Conservation (phyloP, 257 asterid species). For the Handroanthus guayacan region DNA sequence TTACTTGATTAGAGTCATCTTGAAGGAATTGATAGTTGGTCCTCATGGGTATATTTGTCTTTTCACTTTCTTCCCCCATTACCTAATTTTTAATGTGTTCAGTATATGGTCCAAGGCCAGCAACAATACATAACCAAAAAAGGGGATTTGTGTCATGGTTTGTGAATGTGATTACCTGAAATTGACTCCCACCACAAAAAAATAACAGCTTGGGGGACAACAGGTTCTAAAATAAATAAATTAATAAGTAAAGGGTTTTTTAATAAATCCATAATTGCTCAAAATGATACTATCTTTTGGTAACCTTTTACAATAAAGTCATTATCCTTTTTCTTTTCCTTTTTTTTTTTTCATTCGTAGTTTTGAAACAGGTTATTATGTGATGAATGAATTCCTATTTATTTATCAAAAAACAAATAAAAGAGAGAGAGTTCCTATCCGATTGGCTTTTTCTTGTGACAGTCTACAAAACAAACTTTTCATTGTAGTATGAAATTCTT, state of each 20-base stretch:
- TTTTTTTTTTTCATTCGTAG: too few relatives aligned
- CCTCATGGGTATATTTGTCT: background rate
- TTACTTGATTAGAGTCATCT: slow-evolving; percentile 34
- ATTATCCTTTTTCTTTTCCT: too few relatives aligned
- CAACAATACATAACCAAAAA: background rate
- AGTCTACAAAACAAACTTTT: too few relatives aligned
- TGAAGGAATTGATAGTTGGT: slow-evolving; percentile 41
- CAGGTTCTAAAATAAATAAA: background rate
- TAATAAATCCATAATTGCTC: background rate
- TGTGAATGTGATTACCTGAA: slow-evolving; percentile 1
- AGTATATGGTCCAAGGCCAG: background rate
- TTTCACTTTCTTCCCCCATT: slow-evolving; percentile 18
- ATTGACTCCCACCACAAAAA: slow-evolving; percentile 13
- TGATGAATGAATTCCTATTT: too few relatives aligned
- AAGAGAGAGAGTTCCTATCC: too few relatives aligned
- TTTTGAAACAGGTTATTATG: too few relatives aligned
- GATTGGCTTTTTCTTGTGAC: too few relatives aligned
- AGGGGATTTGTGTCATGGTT: background rate
- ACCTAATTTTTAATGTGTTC: slow-evolving; percentile 8
- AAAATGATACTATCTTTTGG: background rate
- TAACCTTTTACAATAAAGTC: too few relatives aligned
- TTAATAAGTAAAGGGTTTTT: background rate
- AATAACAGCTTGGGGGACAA: background rate
- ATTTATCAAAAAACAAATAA: too few relatives aligned
- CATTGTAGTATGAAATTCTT: too few relatives aligned